Evolutionary conservation across 2,329 filamentous ascomycete species (phyloP).

Genomic region (Chaetoscypha palmicola): DNA sequence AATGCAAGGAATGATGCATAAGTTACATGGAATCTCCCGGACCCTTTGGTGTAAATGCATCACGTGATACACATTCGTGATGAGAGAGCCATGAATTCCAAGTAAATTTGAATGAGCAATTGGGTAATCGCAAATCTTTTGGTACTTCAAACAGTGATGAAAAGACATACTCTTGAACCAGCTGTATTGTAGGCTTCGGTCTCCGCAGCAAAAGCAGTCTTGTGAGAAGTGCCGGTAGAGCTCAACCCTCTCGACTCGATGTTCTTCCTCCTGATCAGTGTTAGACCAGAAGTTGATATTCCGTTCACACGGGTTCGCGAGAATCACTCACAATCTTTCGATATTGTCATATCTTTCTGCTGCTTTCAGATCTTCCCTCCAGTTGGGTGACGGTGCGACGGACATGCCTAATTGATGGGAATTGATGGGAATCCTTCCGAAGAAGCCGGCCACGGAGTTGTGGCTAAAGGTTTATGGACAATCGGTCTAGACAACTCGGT

Average conservation of each 20-base stretch:
- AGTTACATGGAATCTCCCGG: no score
- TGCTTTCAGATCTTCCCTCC: slow-evolving; percentile 24
- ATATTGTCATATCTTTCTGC: slow-evolving; percentile 56
- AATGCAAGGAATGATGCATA: no score
- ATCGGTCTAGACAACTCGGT: no score
- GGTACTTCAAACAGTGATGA: neutral
- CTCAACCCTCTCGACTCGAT: slow-evolving; percentile 34
- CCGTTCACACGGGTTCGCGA: neutral
- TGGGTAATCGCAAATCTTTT: slow-evolving; percentile 3
- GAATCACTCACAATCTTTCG: slow-evolving; percentile 48
- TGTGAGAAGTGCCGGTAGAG: slow-evolving; percentile 42
- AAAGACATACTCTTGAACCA: slow-evolving; percentile 45
- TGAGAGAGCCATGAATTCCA: neutral
- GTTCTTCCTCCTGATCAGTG: slow-evolving; percentile 19
- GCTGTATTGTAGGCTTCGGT: slow-evolving; percentile 54
- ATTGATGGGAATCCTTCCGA: no score
- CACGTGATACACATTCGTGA: no score
- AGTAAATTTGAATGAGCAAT: neutral
- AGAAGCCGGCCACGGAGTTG: no score
- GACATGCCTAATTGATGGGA: slow-evolving; percentile 18
- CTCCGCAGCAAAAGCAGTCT: slow-evolving; percentile 57
- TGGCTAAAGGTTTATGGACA: no score
- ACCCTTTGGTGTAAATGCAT: no score
- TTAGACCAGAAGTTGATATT: neutral
- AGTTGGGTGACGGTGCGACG: slow-evolving; percentile 15